phyloP scores from a whole-genome alignment of 2,329 filamentous ascomycete species.

The Esteya vermicola region DNA sequence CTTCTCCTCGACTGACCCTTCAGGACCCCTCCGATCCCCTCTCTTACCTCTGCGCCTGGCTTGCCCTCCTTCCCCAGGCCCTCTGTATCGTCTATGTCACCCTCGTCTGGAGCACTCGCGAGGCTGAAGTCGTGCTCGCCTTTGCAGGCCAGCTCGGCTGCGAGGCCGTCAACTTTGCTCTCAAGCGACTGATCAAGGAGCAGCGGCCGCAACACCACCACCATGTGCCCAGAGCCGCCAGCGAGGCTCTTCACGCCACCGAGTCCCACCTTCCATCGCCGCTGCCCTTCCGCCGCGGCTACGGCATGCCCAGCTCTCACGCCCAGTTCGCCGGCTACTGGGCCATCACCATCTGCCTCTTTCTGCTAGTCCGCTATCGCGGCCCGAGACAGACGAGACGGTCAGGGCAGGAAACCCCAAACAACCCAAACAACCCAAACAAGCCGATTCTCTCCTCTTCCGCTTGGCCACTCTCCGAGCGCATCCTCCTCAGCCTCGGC shows the following conservation, averaged over 20 bases:
- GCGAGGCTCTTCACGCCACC: background rate
- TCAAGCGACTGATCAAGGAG: constrained; percentile 88
- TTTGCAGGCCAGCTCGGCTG: constrained; percentile 84
- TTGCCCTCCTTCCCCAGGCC: constrained; percentile 84
- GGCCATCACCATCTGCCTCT: constrained; percentile 68
- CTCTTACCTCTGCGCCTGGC: constrained; percentile 82
- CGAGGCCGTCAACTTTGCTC: constrained; percentile 75
- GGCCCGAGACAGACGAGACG: constrained; percentile 21
- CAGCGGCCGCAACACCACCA: constrained; percentile 72
- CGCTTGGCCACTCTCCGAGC: constrained; percentile 45
- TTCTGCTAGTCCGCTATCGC: constrained; percentile 68
- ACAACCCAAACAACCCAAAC: background rate
- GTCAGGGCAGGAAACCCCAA: background rate
- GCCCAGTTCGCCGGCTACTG: constrained; percentile 93
- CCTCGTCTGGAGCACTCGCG: constrained; percentile 79
- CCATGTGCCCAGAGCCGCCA: constrained; percentile 35
- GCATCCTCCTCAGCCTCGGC: constrained; percentile 37
- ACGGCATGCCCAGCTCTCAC: constrained; percentile 93
- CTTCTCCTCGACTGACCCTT: background rate
- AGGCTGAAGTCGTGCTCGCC: constrained; percentile 79
- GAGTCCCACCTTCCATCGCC: too few relatives aligned
- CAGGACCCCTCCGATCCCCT: constrained; percentile 75
- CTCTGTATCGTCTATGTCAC: constrained; percentile 84
- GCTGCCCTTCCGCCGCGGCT: constrained; percentile 35
- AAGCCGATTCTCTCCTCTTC: constrained; percentile 1